Conservation (phyloP, 306 rosid genomes). For the Cicer cuneatum region DNA sequence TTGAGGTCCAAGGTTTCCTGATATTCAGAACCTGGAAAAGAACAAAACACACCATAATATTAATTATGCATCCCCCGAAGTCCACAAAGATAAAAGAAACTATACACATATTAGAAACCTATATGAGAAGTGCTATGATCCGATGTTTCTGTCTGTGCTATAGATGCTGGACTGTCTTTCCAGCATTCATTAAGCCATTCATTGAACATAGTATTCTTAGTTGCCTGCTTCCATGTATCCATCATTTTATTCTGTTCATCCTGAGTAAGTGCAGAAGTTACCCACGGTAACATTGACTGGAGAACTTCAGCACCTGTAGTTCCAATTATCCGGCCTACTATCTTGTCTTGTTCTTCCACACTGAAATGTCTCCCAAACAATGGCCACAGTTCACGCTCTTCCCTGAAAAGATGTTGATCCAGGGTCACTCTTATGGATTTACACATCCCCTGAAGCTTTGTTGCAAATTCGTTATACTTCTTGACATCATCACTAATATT, state of each 20-base stretch:
- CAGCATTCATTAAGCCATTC: conserved; percentile 98
- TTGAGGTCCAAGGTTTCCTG: conserved; percentile 82
- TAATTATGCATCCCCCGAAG: conserved; percentile 31
- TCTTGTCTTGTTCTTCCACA: conserved; percentile 96
- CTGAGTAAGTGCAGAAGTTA: conserved; percentile 94
- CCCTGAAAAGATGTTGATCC: conserved; percentile 95
- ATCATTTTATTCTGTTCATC: conserved; percentile 95
- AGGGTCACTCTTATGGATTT: conserved; percentile 90
- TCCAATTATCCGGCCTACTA: conserved; percentile 95
- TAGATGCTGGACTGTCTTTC: conserved; percentile 81
- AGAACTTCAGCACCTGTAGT: conserved; percentile 99
- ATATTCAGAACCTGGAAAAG: conserved; percentile 65
- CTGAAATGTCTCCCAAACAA: conserved; percentile 92
- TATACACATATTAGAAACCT: conserved; percentile 52
- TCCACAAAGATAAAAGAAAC: conserved; percentile 40
- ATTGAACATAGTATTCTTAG: conserved; percentile 97
- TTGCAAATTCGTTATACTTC: conserved; percentile 78
- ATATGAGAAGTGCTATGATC: conserved; percentile 60
- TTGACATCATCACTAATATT: conserved; percentile 52
- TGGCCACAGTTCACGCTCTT: conserved; percentile 97
- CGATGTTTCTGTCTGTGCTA: conserved; percentile 53
- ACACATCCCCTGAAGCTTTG: conserved; percentile 99
- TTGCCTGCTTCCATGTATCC: conserved; percentile 97
- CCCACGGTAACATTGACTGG: conserved; percentile 99
- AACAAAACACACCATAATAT: conserved; percentile 40